Evolutionary conservation across 1,284 basidiomycete species (phyloP), one percentile per base, ranked within the genome.

Genomic region (Exsudoporus floridanus): DNA sequence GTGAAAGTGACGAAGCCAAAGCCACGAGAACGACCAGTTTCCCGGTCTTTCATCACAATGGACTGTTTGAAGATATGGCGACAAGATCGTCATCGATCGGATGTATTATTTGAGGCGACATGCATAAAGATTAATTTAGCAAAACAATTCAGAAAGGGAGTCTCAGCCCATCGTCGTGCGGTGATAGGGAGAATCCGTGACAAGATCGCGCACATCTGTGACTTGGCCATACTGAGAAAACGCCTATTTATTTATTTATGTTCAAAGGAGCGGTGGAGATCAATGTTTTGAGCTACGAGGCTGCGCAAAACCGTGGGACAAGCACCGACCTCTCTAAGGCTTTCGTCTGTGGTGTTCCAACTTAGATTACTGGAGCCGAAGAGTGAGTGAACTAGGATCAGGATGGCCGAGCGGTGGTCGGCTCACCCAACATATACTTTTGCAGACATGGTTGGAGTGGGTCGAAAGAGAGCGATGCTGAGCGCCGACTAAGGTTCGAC

Each of bases 11-110:
- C 94, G 73, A 97, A 97, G 60, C 94, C 94, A 74, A 98, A 98
- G 70, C 94, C 92, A 70, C 94, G 92, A 61, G 94, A 96, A 69
- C 94, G 92, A 63, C 91, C 90, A 59, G 94, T 96, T 70, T 96
- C 94, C 69, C 94, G 91, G 77, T 97, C 94, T 77, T 90, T 91
- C 94, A 96, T 96, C 76, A 97, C 94, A 74, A 94, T 91, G 64
- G 87, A 88, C 91, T 94, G 60, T 71, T 58, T 50, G 52, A 43
- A 50, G 34, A 18, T 33, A 61, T 35, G 37, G 25, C 28, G 30
- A 50, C 33, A 49, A 54, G 49, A 53, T 44, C 46, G 55, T 38
- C 50, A 52, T 39, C 49, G 52, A 49, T 50, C 45, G 27, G 41
- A 52, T 39, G 57, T 38, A 43, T 46, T 37, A 44, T 35, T 54